These are phyloP conservation scores for Kalmusia sp. DNA, from an alignment of 2,329 filamentous ascomycete species.

Conservation along the genomic window DNA sequence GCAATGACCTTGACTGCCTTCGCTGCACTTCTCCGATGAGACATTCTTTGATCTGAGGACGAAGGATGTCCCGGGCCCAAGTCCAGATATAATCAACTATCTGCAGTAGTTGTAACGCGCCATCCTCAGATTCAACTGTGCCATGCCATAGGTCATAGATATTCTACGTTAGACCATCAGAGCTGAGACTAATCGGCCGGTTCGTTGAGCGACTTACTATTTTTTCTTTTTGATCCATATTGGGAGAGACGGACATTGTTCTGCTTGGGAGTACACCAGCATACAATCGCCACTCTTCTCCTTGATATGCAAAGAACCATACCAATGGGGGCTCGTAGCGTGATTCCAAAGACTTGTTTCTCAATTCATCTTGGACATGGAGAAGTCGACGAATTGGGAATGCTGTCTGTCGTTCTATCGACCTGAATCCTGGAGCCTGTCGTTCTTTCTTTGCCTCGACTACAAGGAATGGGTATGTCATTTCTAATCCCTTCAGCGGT, in stretches of 20 bases:
- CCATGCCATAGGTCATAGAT: conserved; percentile 29
- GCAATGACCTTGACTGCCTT: too few species aligned
- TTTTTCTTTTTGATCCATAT: not conserved
- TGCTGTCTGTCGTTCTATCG: conserved; percentile 22
- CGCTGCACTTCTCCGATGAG: too few species aligned
- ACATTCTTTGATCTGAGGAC: too few species aligned
- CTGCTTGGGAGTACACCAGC: not conserved
- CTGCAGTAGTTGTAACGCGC: conserved; percentile 22
- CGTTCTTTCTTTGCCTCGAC: conserved; percentile 24
- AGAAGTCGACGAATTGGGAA: conserved; percentile 22
- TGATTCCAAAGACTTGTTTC: not conserved
- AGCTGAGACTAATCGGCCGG: not conserved
- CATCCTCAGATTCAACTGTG: conserved; percentile 22
- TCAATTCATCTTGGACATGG: conserved; percentile 15
- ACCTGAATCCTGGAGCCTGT: conserved; percentile 14
- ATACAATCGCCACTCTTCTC: not conserved
- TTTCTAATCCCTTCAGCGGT: conserved; percentile 6
- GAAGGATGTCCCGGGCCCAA: conserved; percentile 27
- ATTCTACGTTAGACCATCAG: conserved; percentile 4
- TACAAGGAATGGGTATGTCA: conserved; percentile 23
- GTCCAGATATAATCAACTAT: conserved; percentile 26
- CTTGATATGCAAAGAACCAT: not conserved
- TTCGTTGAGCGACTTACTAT: not conserved
- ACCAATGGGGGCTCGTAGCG: not conserved
- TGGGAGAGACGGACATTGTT: not conserved